Conservation (phyloP, 139 green algal genomes). For the Volvox reticuliferus region DNA sequence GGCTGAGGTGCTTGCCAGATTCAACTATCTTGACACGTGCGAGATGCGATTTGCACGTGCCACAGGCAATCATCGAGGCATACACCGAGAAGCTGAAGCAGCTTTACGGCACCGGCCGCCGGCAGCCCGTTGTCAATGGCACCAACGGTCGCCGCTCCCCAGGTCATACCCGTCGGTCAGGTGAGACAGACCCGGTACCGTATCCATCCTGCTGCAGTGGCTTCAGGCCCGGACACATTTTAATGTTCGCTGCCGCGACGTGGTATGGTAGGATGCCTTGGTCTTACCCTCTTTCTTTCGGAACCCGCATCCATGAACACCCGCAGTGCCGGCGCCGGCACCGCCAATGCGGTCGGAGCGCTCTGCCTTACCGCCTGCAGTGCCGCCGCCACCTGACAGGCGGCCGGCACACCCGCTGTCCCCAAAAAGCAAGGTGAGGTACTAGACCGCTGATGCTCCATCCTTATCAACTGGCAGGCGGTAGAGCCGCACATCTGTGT, state of each 20-base stretch:
- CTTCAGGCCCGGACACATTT: not conserved
- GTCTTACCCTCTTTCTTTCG: too few species aligned
- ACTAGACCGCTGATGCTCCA: not conserved
- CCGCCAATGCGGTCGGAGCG: not conserved
- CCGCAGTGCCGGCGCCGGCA: not conserved
- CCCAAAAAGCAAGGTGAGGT: slow-evolving; percentile 33
- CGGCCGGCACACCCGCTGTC: not conserved
- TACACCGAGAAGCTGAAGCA: slow-evolving; percentile 36
- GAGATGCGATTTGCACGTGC: not conserved
- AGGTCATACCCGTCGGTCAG: not conserved
- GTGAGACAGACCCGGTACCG: not conserved
- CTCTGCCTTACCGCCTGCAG: not conserved
- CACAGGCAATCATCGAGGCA: slow-evolving; percentile 43
- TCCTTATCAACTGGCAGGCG: too few species aligned
- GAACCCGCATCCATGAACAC: too few species aligned
- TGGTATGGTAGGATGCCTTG: too few species aligned
- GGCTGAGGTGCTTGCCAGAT: too few species aligned
- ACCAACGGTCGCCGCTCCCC: slow-evolving; percentile 15
- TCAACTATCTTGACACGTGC: too few species aligned
- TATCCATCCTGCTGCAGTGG: not conserved
- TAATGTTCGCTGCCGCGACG: too few species aligned
- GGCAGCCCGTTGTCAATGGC: not conserved
- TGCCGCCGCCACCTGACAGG: not conserved
- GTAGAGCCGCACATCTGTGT: too few species aligned
- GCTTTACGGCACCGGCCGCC: slow-evolving; percentile 35